A percentile compares a stretch with the other conserved stretches of the same genome.
These are phyloP conservation scores for Carpinus fangiana DNA, from an alignment of 306 rosid species.

Conservation along the genomic window DNA sequence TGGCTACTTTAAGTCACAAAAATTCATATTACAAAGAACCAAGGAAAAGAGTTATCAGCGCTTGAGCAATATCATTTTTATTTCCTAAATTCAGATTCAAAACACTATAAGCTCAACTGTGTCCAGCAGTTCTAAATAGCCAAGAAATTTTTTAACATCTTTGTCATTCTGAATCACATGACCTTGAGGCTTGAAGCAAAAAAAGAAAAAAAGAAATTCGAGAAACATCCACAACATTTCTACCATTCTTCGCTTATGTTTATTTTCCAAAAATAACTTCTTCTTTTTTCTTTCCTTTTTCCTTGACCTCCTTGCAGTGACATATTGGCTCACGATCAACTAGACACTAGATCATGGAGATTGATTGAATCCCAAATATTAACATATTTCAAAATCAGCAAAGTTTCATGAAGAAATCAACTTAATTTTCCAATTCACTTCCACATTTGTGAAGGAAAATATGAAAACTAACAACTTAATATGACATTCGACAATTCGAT, in stretches of 20 bases:
- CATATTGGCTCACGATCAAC: background rate
- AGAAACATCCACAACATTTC: background rate
- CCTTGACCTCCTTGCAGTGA: background rate
- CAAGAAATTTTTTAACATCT: background rate
- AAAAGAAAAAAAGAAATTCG: background rate
- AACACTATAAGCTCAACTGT: background rate
- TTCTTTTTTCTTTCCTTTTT: background rate
- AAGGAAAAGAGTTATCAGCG: background rate
- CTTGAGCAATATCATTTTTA: background rate
- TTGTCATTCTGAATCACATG: too few relatives aligned
- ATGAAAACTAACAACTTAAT: background rate
- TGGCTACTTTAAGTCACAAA: background rate
- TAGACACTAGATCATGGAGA: background rate
- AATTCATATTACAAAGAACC: background rate
- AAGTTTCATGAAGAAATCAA: background rate
- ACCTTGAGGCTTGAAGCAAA: background rate
- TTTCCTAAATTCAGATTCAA: background rate
- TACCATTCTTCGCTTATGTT: background rate
- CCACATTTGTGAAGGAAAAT: background rate
- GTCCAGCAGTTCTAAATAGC: background rate
- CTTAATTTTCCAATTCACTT: background rate
- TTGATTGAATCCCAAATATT: background rate
- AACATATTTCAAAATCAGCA: background rate
- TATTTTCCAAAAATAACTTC: background rate
- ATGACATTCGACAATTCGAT: background rate